A percentile compares a stretch with the other conserved stretches of the same genome.
Conservation (phyloP, 805 yeast species). For the Kluyveromyces dobzhanskii region DNA sequence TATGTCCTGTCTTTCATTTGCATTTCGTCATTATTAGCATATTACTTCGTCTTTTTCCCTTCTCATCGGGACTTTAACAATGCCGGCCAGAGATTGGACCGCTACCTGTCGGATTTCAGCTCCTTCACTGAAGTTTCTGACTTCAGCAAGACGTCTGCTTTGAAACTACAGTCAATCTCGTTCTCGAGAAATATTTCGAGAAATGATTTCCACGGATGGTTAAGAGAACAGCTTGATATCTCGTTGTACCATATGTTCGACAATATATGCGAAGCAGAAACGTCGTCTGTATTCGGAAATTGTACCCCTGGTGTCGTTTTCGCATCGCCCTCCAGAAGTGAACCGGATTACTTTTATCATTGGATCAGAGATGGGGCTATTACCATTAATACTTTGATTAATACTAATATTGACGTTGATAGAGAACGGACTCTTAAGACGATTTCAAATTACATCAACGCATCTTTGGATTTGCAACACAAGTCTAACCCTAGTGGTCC, state of each 20-base stretch:
- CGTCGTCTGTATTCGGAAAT: constrained; percentile 24
- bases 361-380: constrained; percentile 92
- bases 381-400: constrained; percentile 57
- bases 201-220: constrained; percentile 9
- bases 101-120: too few relatives aligned
- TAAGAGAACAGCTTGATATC: constrained; percentile 4
- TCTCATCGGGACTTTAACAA: background rate
- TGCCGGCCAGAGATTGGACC: background rate
- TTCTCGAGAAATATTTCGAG: constrained; percentile 6
- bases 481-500: constrained; percentile 61
- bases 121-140: background rate
- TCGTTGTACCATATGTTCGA: constrained; percentile 36
- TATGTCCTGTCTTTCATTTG: too few relatives aligned
- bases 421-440: constrained; percentile 15
- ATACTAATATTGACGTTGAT: constrained; percentile 39
- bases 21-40: too few relatives aligned
- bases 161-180: constrained; percentile 1
- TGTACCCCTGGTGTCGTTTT: constrained; percentile 64
- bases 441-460: constrained; percentile 56
- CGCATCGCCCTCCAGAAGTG: constrained; percentile 67
- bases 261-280: constrained; percentile 35
- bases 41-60: too few relatives aligned
- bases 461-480: constrained; percentile 54
- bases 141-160: constrained; percentile 1
- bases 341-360: constrained; percentile 80